Evolutionary conservation across 169 alveolate genomes (phyloP), one percentile per base, ranked within the genome.

Genomic region (Babesia ovata): DNA sequence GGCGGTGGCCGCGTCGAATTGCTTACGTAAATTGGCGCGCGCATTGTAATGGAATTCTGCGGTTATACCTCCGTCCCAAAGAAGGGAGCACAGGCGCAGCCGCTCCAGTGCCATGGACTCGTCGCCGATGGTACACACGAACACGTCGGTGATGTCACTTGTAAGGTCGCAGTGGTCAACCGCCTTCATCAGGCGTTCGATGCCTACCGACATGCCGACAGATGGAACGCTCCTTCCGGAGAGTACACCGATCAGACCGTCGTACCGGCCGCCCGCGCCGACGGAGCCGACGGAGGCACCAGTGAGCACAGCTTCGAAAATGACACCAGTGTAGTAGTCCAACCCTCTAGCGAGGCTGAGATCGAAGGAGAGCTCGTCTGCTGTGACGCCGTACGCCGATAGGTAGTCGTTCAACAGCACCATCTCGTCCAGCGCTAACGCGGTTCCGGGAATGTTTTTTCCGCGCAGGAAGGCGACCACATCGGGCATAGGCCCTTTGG

Each of bases 191-290:
- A 97, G 87, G 65, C 99, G 85, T 71, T 97, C 99, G 26, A 96
- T 93, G 19, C 99, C 99, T 12, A 97, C 91, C 52, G 98, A 93
- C 59, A 95, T 94, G 26, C 99, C 99, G 19, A 97, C 98, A 12
- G 99, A 95, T 16, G 99, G 99, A 29, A 95, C 88, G 36, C 78
- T 71, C 63, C 93, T 92, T 29, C 93, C 92, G 48, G 96, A 83
- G 71, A 95, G 94, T 93, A 93, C 93, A 26, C 98, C 96, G 33
- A 97, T 95, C 39, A 97, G 90, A 26, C 90, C 93, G 75, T 97
- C 99, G 75, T 97, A 97, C 67, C 99, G 84, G 14, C 99, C 99
- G 17, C 99, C 99, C 13, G 98, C 99, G n/a, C 97, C 98, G 19
- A 97, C 94, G 26, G 98, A 95, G 6, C 99, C 99, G 29, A 96